phyloP scores from a whole-genome alignment of 192 early-diverging fungal species.

The Dissophora ornata region DNA sequence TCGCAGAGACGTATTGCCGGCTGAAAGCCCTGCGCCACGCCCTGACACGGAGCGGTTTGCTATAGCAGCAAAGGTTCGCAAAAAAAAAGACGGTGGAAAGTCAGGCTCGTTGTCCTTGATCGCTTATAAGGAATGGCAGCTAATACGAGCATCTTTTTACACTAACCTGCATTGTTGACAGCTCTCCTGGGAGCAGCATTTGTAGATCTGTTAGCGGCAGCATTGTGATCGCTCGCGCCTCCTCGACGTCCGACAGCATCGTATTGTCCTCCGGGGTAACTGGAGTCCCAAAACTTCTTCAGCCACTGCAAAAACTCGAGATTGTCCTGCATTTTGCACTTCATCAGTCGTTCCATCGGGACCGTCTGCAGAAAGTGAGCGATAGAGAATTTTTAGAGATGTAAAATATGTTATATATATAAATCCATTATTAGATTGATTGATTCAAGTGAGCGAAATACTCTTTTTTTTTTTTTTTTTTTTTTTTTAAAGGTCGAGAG shows the following conservation, averaged over 20 bases:
- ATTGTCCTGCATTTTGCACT: conserved; percentile 99
- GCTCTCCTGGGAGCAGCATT: conserved; percentile 42
- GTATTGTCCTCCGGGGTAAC: conserved; percentile 83
- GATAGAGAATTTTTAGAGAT: too few relatives aligned
- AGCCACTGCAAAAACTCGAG: conserved; percentile 98
- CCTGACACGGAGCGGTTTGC: conserved; percentile 40
- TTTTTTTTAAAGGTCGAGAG: too few relatives aligned
- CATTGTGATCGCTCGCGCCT: conserved; percentile 23
- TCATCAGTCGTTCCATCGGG: conserved; percentile 89
- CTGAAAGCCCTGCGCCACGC: conserved; percentile 18
- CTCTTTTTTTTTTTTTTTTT: too few relatives aligned
- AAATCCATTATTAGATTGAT: too few relatives aligned
- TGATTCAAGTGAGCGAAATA: too few relatives aligned
- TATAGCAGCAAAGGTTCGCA: not conserved
- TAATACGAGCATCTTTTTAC: too few relatives aligned
- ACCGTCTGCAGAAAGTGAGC: too few relatives aligned
- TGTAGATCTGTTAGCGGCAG: conserved; percentile 44
- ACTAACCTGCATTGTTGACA: conserved; percentile 46
- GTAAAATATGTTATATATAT: too few relatives aligned
- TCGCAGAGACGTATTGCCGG: conserved; percentile 29
- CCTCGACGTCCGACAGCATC: conserved; percentile 85
- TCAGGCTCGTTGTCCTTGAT: not conserved
- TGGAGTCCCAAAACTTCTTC: conserved; percentile 89
- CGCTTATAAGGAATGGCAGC: too few relatives aligned
- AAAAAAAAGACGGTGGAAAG: too few relatives aligned